These are phyloP conservation scores for Glycine soja DNA, from an alignment of 306 rosid genomes.

Conservation along the genomic window DNA sequence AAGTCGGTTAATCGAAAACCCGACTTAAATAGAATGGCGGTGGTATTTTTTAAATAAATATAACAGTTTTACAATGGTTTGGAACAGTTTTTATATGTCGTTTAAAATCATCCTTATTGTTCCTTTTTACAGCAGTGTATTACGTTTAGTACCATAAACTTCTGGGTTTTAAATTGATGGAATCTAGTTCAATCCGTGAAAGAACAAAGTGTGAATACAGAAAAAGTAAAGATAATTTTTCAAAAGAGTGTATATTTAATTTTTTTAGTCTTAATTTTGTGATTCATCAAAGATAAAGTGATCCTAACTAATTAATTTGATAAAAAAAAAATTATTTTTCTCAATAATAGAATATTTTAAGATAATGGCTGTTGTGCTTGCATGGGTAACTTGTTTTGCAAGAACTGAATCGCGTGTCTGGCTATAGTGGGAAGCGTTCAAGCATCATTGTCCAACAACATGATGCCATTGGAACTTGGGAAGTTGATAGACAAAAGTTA, in stretches of 20 bases:
- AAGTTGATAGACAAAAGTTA: slow-evolving; percentile 19
- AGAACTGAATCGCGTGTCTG: neutral
- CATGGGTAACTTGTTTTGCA: neutral
- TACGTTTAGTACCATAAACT: too few species aligned
- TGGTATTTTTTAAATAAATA: too few species aligned
- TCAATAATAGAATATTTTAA: neutral
- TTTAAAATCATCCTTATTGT: too few species aligned
- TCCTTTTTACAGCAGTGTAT: too few species aligned
- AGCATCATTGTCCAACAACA: slow-evolving; percentile 4
- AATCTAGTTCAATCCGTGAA: neutral
- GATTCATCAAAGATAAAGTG: too few species aligned
- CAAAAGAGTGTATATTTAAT: neutral
- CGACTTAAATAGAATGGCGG: too few species aligned
- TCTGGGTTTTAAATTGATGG: neutral
- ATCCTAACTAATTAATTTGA: too few species aligned
- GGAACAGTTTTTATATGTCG: too few species aligned
- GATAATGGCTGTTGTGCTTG: neutral
- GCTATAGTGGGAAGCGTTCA: neutral
- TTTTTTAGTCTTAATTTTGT: too few species aligned
- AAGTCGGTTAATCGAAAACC: too few species aligned
- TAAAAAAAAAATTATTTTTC: too few species aligned
- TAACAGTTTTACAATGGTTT: too few species aligned
- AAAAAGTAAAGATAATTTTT: slow-evolving; percentile 5
- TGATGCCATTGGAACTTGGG: slow-evolving; percentile 1
- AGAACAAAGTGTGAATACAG: neutral